These are phyloP conservation scores for Cladosporium velox DNA, from an alignment of 2,329 filamentous ascomycete species.

Conservation along the genomic window DNA sequence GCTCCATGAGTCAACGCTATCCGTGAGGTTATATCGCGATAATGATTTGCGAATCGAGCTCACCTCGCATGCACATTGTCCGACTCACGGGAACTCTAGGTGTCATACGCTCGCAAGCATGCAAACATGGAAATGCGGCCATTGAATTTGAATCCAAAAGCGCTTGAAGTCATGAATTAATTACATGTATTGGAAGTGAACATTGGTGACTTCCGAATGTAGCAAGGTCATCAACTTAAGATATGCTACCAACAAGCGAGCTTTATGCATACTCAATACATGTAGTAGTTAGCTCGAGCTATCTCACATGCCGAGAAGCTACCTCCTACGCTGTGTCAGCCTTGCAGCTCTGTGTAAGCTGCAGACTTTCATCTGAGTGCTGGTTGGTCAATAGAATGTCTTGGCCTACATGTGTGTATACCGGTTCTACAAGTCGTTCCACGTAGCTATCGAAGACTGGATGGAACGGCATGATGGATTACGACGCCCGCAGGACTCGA, in stretches of 20 bases:
- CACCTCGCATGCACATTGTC: neutral
- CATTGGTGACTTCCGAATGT: neutral
- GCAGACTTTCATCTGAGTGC: neutral
- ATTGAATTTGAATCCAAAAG: no score
- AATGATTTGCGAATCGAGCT: neutral
- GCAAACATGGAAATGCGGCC: neutral
- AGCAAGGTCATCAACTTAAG: neutral
- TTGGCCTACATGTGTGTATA: neutral
- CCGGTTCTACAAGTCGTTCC: neutral
- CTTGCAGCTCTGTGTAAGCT: slow-evolving; percentile 14
- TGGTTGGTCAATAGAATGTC: neutral
- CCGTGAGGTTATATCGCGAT: neutral
- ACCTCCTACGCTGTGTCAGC: neutral
- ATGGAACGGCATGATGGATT: slow-evolving; percentile 1
- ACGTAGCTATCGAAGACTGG: neutral
- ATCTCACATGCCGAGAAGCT: slow-evolving; percentile 1
- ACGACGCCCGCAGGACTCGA: neutral
- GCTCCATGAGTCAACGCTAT: neutral
- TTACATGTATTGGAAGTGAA: no score
- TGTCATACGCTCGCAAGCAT: neutral
- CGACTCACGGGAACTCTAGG: neutral
- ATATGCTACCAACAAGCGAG: neutral
- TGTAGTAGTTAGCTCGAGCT: neutral
- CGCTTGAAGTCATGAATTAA: neutral
- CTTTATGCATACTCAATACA: neutral